These are phyloP conservation scores for Chenopodium quinoa DNA, from an alignment of 148 eudicot species.

Conservation along the genomic window DNA sequence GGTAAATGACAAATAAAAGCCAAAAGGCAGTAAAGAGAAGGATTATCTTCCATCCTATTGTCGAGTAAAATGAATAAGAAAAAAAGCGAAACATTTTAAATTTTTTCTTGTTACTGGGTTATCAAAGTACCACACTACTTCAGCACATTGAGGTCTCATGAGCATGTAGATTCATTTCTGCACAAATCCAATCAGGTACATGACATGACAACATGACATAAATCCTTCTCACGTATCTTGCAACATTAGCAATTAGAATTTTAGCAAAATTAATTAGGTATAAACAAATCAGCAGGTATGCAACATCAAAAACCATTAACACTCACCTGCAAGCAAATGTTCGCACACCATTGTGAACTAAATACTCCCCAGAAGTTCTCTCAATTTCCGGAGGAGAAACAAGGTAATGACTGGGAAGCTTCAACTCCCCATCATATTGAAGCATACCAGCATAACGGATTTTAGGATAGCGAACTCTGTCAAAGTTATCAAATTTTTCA, in stretches of 20 bases:
- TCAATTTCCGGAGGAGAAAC: constrained; percentile 89
- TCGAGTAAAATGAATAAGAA: no score
- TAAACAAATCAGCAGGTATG: background rate
- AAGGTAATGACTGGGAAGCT: constrained; percentile 74
- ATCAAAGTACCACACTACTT: background rate
- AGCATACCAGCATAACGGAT: constrained; percentile 95
- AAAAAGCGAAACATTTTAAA: no score
- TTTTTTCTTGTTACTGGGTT: no score
- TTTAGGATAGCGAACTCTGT: constrained; percentile 70
- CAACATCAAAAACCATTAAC: background rate
- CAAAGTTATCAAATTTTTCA: constrained; percentile 76
- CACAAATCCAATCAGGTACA: background rate
- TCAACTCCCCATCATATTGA: constrained; percentile 87
- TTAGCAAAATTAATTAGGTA: background rate
- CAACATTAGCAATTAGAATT: background rate
- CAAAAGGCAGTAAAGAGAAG: background rate
- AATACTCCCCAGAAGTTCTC: constrained; percentile 86
- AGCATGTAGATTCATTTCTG: background rate
- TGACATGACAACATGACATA: background rate
- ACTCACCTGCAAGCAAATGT: constrained; percentile 95
- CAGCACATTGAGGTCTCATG: background rate
- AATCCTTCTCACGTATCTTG: background rate
- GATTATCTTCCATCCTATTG: background rate
- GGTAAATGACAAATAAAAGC: background rate
- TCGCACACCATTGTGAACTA: constrained; percentile 65